These are phyloP conservation scores for Neospora caninum DNA, from an alignment of 169 alveolate genomes.

Conservation along the genomic window DNA sequence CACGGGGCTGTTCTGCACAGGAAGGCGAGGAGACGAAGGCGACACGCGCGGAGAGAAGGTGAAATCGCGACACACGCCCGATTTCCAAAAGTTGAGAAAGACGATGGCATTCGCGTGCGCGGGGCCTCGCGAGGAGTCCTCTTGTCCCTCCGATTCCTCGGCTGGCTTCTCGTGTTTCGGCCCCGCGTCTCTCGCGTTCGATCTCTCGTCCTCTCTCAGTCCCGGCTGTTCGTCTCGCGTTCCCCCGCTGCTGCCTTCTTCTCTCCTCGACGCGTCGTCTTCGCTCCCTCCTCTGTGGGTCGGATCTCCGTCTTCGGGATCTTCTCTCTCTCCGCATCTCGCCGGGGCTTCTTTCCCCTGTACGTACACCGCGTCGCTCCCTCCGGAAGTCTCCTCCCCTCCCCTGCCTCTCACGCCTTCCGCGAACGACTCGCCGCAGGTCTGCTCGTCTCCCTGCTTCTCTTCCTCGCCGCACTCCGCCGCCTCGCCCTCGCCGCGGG, in stretches of 20 bases:
- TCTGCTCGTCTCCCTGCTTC: not conserved
- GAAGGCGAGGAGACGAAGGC: too few relatives aligned
- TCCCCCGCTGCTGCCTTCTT: conserved; percentile 15
- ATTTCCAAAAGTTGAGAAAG: not conserved
- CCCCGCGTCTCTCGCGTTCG: not conserved
- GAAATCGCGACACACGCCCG: too few relatives aligned
- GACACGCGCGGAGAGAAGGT: too few relatives aligned
- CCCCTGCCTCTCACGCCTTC: not conserved
- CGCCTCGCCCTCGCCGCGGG: not conserved
- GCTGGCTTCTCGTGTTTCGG: not conserved
- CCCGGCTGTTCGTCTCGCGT: not conserved
- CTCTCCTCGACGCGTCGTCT: not conserved
- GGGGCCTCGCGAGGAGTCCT: not conserved
- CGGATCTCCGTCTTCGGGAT: not conserved
- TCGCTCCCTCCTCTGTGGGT: not conserved
- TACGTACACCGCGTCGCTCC: not conserved
- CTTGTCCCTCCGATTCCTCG: not conserved
- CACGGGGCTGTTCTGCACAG: too few relatives aligned
- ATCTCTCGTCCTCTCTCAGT: not conserved
- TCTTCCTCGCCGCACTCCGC: not conserved
- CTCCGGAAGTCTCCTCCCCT: not conserved
- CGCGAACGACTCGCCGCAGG: not conserved
- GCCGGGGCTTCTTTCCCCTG: not conserved
- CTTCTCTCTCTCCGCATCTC: not conserved
- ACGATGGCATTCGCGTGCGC: not conserved